Evolutionary conservation across 2,329 filamentous ascomycete genomes (phyloP), one percentile per base, ranked within the genome.

Genomic region (Ilyonectria sp.): DNA sequence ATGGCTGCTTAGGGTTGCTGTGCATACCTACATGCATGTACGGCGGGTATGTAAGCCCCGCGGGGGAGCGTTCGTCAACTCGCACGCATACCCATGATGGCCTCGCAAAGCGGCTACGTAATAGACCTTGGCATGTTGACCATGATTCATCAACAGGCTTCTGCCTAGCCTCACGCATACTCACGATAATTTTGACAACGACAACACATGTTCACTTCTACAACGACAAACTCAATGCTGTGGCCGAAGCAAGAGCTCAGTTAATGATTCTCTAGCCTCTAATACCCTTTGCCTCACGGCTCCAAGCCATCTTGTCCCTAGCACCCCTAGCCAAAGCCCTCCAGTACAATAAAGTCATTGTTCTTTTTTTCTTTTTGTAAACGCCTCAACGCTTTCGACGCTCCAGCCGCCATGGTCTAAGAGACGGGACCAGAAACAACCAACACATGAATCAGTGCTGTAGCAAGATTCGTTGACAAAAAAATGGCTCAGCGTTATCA

Each of bases 211-310:
- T 50, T 31, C 26, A 47, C 47, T 55, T 69, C 49, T 53, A 17
- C 17, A 21, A 31, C 9, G 26, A 52, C n/a, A 10, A 29, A 35
- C 29, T 35, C 19, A 35, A 21, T 35, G 23, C 35, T 9, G 37
- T 47, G 35, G 60, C 59, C 53, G 68, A 62, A 59, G 50, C 47
- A 68, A 65, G 60, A 68, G 56, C 60, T 70, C 53, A 55, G 55
- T 61, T 61, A 59, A 46, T 68, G 63, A 68, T 64, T 69, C 63
- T 72, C 68, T 72, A 71, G 63, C 69, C 65, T 75, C 73, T 75
- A 75, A 67, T 68, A 49, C 62, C 50, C 60, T 47, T 54, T 68
- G 58, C 66, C 60, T 67, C 66, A 37, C 52, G 49, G 62, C 59
- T 57, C 35, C 70, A 44, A 59, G n/a, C 63, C 43, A 21, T 52